Evolutionary conservation across 106 monocot species (phyloP).

Genomic region (Dioscorea dumetorum): DNA sequence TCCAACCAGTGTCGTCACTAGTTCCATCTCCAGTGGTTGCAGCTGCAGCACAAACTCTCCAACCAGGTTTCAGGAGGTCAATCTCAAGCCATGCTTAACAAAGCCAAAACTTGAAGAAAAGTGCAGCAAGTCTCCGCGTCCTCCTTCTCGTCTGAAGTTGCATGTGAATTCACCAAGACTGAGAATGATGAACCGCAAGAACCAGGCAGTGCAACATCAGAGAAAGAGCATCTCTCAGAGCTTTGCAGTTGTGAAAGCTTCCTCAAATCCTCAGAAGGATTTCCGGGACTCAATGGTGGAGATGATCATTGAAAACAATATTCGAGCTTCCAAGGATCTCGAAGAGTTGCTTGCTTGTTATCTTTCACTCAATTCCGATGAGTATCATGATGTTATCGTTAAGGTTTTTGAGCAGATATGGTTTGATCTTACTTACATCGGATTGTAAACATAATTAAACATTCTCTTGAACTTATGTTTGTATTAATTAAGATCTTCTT

Average conservation of each 20-base stretch:
- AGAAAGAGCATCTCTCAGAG: slow-evolving; percentile 22
- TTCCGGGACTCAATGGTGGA: slow-evolving; percentile 89
- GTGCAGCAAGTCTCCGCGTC: neutral
- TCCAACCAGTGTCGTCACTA: neutral
- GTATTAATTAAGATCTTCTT: neutral
- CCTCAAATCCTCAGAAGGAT: slow-evolving; percentile 63
- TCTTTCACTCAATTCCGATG: slow-evolving; percentile 60
- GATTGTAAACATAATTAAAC: slow-evolving; percentile 5
- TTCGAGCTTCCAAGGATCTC: slow-evolving; percentile 40
- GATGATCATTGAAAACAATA: slow-evolving; percentile 81
- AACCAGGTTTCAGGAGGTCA: neutral
- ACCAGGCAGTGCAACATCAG: neutral
- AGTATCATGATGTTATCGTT: slow-evolving; percentile 78
- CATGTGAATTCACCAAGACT: neutral
- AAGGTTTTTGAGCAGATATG: slow-evolving; percentile 83
- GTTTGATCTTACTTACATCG: slow-evolving; percentile 40
- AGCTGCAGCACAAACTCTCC: slow-evolving; percentile 2
- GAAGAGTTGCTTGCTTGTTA: slow-evolving; percentile 88
- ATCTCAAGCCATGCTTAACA: slow-evolving; percentile 48
- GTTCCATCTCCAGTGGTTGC: slow-evolving; percentile 12
- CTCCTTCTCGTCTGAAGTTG: neutral
- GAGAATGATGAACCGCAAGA: slow-evolving; percentile 1
- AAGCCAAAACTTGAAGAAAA: slow-evolving; percentile 20
- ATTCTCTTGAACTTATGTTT: neutral
- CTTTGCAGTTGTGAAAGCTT: slow-evolving; percentile 63